Evolutionary conservation across 805 yeast species (phyloP).

Genomic region (Blastobotrys muscicola): DNA sequence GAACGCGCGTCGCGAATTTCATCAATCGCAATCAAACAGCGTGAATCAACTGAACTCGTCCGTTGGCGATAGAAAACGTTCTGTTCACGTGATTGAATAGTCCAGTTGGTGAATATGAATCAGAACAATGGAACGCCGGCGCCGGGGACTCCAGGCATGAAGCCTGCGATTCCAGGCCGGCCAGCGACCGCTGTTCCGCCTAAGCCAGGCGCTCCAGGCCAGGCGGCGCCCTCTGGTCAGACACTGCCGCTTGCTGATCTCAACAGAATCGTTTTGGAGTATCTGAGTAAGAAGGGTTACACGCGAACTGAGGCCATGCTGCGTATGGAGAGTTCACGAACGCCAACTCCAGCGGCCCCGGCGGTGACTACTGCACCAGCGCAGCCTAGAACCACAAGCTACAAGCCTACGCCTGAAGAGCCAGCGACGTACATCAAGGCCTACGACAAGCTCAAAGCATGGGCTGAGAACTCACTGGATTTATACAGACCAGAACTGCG

Average conservation of each 20-base stretch:
- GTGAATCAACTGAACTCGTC: no score
- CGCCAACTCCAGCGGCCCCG: conserved; percentile 19
- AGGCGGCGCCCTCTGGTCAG: conserved; percentile 5
- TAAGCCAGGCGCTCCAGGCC: conserved; percentile 14
- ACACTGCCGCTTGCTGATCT: conserved; percentile 64
- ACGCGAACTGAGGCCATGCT: conserved; percentile 90
- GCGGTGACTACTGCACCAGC: conserved; percentile 27
- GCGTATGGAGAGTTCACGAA: conserved; percentile 54
- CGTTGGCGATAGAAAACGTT: no score
- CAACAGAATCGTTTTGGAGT: conserved; percentile 86
- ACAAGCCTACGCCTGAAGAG: conserved; percentile 6
- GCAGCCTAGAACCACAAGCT: conserved; percentile 19
- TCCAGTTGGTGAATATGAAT: no score
- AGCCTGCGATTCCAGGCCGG: not conserved
- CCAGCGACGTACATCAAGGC: conserved; percentile 74
- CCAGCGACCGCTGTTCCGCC: conserved; percentile 6
- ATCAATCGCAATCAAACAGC: no score
- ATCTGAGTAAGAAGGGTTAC: conserved; percentile 87
- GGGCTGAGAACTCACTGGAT: conserved; percentile 89
- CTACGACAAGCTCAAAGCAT: conserved; percentile 66
- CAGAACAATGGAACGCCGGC: no score
- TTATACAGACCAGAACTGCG: conserved; percentile 80
- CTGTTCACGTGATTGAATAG: no score
- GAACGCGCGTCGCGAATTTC: no score
- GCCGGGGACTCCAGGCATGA: not conserved